Evolutionary conservation across 2,329 filamentous ascomycete genomes (phyloP).

Genomic region (Emmonsiellopsis sp.): DNA sequence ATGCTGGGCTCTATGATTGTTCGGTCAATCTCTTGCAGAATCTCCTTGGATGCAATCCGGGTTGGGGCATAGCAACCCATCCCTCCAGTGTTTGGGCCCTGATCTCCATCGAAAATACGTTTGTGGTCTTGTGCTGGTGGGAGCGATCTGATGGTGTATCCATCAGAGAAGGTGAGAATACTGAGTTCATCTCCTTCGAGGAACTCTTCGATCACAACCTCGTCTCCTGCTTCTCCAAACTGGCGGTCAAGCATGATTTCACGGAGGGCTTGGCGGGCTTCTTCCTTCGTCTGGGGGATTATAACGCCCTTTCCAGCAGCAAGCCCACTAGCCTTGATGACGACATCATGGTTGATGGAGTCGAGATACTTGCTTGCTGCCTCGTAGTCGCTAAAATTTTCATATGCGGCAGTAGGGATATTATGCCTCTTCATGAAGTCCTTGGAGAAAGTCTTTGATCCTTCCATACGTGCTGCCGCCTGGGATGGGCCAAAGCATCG

Average conservation of each 20-base stretch:
- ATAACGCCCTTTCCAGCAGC: constrained; percentile 95
- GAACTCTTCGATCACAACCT: constrained; percentile 93
- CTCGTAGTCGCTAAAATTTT: constrained; percentile 74
- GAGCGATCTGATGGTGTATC: constrained; percentile 69
- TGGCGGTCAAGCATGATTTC: constrained; percentile 85
- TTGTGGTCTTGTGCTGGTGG: constrained; percentile 96
- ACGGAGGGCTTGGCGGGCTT: constrained; percentile 71
- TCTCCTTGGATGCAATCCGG: constrained; percentile 61
- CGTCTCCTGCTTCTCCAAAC: constrained; percentile 76
- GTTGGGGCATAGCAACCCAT: constrained; percentile 98
- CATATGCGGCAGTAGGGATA: constrained; percentile 85
- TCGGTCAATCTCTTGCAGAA: constrained; percentile 68
- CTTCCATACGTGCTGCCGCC: constrained; percentile 81
- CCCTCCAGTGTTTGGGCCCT: constrained; percentile 87
- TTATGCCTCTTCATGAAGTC: constrained; percentile 90
- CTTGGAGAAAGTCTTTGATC: constrained; percentile 94
- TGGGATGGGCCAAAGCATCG: constrained; percentile 77
- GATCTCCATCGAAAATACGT: constrained; percentile 80
- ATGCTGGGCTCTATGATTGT: constrained; percentile 85
- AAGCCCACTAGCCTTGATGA: constrained; percentile 88
- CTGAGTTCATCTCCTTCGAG: constrained; percentile 85
- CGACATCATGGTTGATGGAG: constrained; percentile 59
- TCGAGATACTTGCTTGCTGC: constrained; percentile 66
- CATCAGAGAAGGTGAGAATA: constrained; percentile 85
- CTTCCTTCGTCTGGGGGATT: constrained; percentile 69